Base-by-base conservation (phyloP, 2,329 filamentous ascomycete genomes). In the Ilyonectria destructans region DNA sequence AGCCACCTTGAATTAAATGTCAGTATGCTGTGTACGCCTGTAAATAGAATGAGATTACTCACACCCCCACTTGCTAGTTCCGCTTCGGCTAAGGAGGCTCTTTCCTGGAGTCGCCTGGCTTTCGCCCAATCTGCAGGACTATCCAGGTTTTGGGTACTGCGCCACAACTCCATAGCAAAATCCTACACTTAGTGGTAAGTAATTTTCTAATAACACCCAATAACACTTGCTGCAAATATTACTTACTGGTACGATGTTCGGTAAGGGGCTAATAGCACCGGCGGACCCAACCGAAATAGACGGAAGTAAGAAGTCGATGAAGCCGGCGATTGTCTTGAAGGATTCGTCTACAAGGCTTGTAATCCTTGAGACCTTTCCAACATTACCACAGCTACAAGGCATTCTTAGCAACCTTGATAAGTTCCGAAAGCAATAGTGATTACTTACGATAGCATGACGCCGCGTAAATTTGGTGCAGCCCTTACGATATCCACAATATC, bases 281-380 rank as follows among this genome's bases (percentile, higher is more conserved):
- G 49, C 26, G 49, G 49, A 54, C 26, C 49, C 49, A 54, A 54
- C 49, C 23, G 49, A 54, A n/a, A 54, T 54, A n/a, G 49, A 54
- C 15, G 49, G 49, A 54, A 54, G 49, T 35, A 54, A 54, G 49
- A 54, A 54, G 49, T 54, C 49, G 49, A 54, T 54, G 49, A 54
- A 54, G 29, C 49, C 49, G 8, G 49, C 49, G 17, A 54, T 33
- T 33, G 49, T 54, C 29, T 9, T 54, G 26, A 54, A 54, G 21
- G 49, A 54, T 33, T 54, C 49, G 29, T 35, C 49, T n/a, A 35
- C 1, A 33, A 33, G 49, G 49, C 49, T 54, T 54, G 49, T 54
- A 54, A 54, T 54, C 49, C 49, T 54, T 54, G 49, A 54, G 49
- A 54, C 49, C 19, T 54, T 54, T 54, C 49, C 49, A 54, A 54